phyloP scores from a whole-genome alignment of 495 filamentous ascomycete genomes.

The Tuber aestivum region DNA sequence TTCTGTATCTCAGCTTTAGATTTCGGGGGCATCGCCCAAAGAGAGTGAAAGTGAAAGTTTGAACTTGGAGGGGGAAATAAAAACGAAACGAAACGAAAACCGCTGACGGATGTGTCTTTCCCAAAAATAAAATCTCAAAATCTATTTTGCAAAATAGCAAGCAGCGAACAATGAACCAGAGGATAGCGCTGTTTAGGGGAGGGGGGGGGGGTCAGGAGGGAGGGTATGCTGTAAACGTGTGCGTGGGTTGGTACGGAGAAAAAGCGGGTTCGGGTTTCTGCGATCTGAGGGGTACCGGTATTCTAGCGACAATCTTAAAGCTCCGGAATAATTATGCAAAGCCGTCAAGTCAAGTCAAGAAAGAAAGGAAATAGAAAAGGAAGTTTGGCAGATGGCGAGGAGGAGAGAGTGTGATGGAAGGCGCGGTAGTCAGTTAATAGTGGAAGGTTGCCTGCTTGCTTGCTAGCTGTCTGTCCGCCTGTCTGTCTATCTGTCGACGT shows the following conservation, averaged over 20 bases:
- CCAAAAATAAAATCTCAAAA: conserved; percentile 2
- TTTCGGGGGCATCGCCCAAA: conserved; percentile 47
- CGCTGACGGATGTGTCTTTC: background rate
- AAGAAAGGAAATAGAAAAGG: background rate
- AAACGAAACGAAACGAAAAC: conserved; percentile 7
- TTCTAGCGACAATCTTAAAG: background rate
- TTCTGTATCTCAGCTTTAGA: conserved; percentile 81
- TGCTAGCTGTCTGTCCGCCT: background rate
- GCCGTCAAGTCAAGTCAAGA: background rate
- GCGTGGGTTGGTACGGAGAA: background rate
- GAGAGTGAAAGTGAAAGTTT: conserved; percentile 4
- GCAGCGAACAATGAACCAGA: background rate
- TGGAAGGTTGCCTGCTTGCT: background rate
- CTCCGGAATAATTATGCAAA: background rate
- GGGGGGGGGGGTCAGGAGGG: conserved; percentile 9
- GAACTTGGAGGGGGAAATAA: background rate
- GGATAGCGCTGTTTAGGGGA: conserved; percentile 11
- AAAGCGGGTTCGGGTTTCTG: background rate
- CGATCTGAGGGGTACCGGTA: background rate
- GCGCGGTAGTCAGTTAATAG: background rate
- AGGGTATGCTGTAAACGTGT: background rate
- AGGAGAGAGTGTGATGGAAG: background rate
- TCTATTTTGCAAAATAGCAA: conserved; percentile 1
- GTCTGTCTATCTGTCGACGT: background rate
- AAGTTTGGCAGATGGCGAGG: background rate